Evolutionary conservation across 176 grass and related monocot genomes (phyloP), one percentile per base, ranked within the genome.

Genomic region (Leersia perrieri): DNA sequence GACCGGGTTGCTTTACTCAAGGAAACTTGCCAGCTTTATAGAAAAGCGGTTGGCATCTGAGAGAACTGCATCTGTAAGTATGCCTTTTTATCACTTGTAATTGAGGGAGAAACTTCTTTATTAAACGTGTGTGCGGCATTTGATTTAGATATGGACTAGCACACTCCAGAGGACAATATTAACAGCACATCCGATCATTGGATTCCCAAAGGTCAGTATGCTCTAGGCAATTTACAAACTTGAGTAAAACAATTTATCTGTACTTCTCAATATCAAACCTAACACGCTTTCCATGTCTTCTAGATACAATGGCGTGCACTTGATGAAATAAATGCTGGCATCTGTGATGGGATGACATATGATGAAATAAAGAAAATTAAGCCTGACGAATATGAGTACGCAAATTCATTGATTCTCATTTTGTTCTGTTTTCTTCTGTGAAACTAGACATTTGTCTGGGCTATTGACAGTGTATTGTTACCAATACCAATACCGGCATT

Each of bases 291-390:
- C 33, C 14, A 80, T 82, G 92, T 64, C 12, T 65, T 93, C 61
- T 89, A 98, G 95, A 93, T 98, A 91, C 90, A 98, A 98, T 98
- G 95, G 95, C 90, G 95, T 76, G 95, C 95, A 63, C 90, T 98
- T 84, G 95, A 98, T 80, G 95, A 98, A 81, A 98, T 98, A 91
- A 93, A 98, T 70, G 81, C 81, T 65, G 95, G 95, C 53, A 68
- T 92, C 9, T 98, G 92, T 86, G 95, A 93, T 91, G 95, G 95
- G 39, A 98, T 98, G 95, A 95, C 96, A 72, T 95, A 98, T 84
- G 92, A 98, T 84, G 96, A 98, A 78, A 91, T 98, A 85, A 91
- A 95, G 84, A 91, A 91, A 91, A 95, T 70, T 71, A 98, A 95
- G 81, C 96, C 92, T 70, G 96, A 95, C 72, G 92, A 95, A 88